Conservation (phyloP, 2,329 filamentous ascomycete genomes). For the Aureobasidium sp. region DNA sequence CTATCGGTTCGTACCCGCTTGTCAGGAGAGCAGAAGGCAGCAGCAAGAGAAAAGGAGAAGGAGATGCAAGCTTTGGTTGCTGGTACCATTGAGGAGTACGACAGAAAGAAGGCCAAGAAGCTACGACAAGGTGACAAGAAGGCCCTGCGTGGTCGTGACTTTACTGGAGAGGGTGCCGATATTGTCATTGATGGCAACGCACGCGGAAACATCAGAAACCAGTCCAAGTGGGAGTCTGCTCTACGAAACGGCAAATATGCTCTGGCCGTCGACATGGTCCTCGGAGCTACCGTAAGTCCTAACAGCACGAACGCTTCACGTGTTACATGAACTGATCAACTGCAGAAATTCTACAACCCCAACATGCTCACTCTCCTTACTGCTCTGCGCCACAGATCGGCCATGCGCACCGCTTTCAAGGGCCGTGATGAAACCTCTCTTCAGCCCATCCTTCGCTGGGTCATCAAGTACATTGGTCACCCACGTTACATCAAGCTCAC, state of each 20-base stretch:
- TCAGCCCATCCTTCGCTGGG: constrained; percentile 76
- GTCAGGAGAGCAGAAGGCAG: constrained; percentile 70
- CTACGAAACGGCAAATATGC: constrained; percentile 72
- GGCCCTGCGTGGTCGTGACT: constrained; percentile 61
- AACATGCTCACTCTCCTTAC: constrained; percentile 68
- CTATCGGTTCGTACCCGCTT: constrained; percentile 85
- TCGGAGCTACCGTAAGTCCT: constrained; percentile 36
- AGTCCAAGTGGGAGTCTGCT: constrained; percentile 71
- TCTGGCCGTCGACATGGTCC: constrained; percentile 70
- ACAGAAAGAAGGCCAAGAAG: constrained; percentile 59
- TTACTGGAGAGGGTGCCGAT: constrained; percentile 76
- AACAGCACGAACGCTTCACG: neutral
- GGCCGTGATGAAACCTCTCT: constrained; percentile 75
- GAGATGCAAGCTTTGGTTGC: constrained; percentile 78
- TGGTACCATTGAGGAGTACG: constrained; percentile 69
- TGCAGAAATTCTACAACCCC: constrained; percentile 23
- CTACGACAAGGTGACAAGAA: constrained; percentile 56
- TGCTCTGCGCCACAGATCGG: constrained; percentile 79
- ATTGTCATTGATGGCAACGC: constrained; percentile 79
- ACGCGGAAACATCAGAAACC: constrained; percentile 54
- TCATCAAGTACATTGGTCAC: constrained; percentile 71
- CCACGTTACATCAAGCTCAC: constrained; percentile 74
- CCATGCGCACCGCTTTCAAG: constrained; percentile 71
- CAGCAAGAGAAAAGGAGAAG: constrained; percentile 68
- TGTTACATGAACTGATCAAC: neutral